Percentiles rank a stretch among this genome's conserved stretches.
Conservation (phyloP, 108 stramenopile genomes). For the Pseudonitzschia multistriata region DNA sequence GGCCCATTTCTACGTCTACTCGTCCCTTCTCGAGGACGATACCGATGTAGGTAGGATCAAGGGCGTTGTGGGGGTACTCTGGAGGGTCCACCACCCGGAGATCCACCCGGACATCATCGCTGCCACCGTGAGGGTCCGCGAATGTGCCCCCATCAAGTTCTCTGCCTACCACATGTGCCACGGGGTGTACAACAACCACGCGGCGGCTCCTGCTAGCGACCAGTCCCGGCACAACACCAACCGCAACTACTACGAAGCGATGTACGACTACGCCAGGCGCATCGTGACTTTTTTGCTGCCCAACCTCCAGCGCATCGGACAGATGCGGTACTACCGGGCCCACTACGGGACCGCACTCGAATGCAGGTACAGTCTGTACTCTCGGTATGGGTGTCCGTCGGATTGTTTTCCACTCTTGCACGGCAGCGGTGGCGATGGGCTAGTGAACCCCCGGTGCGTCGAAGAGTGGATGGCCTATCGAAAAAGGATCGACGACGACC, state of each 20-base stretch:
- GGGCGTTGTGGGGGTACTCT: background rate
- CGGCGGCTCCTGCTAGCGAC: too few relatives aligned
- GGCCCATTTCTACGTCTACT: background rate
- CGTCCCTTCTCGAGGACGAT: background rate
- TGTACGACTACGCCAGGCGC: background rate
- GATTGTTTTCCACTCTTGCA: background rate
- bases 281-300: background rate
- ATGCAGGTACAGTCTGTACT: background rate
- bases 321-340: background rate
- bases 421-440: background rate
- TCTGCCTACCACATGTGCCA: background rate
- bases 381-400: background rate
- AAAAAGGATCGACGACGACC: background rate
- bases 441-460: background rate
- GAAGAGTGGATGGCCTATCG: background rate
- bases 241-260: too few relatives aligned
- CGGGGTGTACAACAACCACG: background rate
- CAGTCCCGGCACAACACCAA: too few relatives aligned
- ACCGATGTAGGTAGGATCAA: background rate
- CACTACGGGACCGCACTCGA: background rate
- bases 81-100: background rate
- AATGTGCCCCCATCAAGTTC: background rate
- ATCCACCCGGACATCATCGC: background rate
- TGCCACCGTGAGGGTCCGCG: background rate
- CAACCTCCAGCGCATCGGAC: background rate